Evolutionary conservation across 805 yeast genomes (phyloP).

Genomic region (Candida cerambycidarum): DNA sequence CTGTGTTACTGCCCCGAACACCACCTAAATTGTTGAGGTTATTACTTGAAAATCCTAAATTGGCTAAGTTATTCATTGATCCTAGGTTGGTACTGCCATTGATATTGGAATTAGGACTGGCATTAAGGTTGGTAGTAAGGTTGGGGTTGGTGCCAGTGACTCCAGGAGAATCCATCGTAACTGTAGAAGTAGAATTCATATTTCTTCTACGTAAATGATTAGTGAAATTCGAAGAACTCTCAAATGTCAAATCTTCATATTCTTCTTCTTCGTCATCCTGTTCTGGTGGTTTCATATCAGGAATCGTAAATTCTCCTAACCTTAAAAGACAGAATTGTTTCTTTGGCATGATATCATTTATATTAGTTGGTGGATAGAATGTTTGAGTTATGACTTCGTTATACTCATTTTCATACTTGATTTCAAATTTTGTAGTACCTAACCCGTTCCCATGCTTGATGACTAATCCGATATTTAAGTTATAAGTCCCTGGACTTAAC

Average conservation of each 20-base stretch:
- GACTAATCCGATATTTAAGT: conserved; percentile 51
- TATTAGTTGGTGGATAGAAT: conserved; percentile 57
- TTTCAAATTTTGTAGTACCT: conserved; percentile 57
- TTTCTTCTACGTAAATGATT: conserved; percentile 3
- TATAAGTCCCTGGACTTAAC: conserved; percentile 50
- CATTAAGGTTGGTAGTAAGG: background rate
- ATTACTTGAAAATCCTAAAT: background rate
- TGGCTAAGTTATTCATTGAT: background rate
- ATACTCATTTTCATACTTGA: conserved; percentile 29
- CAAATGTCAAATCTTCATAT: conserved; percentile 2
- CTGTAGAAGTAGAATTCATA: conserved; percentile 2
- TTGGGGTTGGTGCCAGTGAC: too few species aligned
- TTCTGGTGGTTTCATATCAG: conserved; percentile 14
- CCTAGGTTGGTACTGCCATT: too few species aligned
- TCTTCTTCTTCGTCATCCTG: conserved; percentile 1
- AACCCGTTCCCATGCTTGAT: conserved; percentile 55
- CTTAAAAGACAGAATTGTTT: conserved; percentile 49
- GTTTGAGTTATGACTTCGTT: conserved; percentile 31
- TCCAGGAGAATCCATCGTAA: background rate
- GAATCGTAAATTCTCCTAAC: conserved; percentile 48
- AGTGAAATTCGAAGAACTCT: conserved; percentile 3
- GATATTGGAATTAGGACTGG: background rate
- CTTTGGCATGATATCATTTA: conserved; percentile 57
- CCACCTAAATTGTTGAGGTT: background rate
- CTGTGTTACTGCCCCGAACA: background rate